Percentiles rank a stretch among this genome's conserved stretches.
phyloP scores from a whole-genome alignment of 768 basidiomycete species.

The Sarcodon sp. region DNA sequence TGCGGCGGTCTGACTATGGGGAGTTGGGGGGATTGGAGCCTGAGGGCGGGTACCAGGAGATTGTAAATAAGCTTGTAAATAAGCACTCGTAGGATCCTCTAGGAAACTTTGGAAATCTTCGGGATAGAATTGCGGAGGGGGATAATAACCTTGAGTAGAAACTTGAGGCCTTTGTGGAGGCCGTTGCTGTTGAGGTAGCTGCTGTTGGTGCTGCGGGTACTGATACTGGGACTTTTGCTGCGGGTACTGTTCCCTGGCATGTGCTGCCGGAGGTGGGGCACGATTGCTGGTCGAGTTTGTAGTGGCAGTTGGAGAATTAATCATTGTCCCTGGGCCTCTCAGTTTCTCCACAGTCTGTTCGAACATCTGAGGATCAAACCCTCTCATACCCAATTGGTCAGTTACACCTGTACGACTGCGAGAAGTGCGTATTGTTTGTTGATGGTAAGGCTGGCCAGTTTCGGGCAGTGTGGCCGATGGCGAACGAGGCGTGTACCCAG shows the following conservation, averaged over 20 bases:
- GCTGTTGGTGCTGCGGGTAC: conserved; percentile 12
- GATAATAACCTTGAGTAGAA: background rate
- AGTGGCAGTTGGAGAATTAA: background rate
- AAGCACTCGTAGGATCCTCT: conserved; percentile 46
- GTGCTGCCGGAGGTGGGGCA: conserved; percentile 1
- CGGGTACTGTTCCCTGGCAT: conserved; percentile 1
- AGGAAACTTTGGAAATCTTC: conserved; percentile 49
- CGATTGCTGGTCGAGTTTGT: background rate
- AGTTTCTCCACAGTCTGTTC: conserved; percentile 10
- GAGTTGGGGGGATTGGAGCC: conserved; percentile 72
- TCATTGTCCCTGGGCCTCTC: background rate
- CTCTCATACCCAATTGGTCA: conserved; percentile 48
- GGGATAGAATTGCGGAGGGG: conserved; percentile 17
- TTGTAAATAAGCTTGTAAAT: conserved; percentile 45
- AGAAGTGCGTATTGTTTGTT: conserved; percentile 24
- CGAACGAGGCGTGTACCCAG: conserved; percentile 51
- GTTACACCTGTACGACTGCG: conserved; percentile 45
- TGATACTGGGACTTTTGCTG: conserved; percentile 5
- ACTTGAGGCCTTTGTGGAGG: background rate
- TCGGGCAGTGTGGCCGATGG: conserved; percentile 51
- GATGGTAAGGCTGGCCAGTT: conserved; percentile 13
- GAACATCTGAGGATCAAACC: conserved; percentile 45
- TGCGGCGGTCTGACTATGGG: conserved; percentile 61
- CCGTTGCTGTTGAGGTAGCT: background rate
- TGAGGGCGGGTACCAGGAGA: conserved; percentile 42